Evolutionary conservation across 345 rosid species (phyloP).

Genomic region (Moricandia arvensis): DNA sequence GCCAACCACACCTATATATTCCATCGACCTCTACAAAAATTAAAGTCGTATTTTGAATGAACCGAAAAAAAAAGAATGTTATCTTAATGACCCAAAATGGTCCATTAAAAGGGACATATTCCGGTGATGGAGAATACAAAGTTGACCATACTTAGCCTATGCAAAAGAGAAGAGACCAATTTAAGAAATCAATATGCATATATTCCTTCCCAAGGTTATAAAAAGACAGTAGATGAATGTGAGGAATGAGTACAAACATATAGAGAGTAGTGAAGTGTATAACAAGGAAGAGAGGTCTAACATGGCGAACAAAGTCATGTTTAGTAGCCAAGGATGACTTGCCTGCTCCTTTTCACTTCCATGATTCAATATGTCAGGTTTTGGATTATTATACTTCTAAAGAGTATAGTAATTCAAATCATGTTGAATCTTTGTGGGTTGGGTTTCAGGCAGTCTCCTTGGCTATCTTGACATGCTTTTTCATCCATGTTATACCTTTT

Average conservation of each 20-base stretch:
- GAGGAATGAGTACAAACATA: not conserved
- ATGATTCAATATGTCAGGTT: conserved; percentile 16
- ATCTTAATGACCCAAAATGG: conserved; percentile 22
- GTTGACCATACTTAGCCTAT: conserved; percentile 35
- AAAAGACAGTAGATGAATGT: conserved; percentile 18
- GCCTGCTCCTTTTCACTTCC: conserved; percentile 35
- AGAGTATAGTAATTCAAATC: conserved; percentile 13
- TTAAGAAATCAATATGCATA: conserved; percentile 20
- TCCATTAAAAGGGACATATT: conserved; percentile 29
- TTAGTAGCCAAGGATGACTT: conserved; percentile 44
- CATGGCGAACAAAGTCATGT: conserved; percentile 32
- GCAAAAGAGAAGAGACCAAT: conserved; percentile 1
- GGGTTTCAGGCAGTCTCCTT: conserved; percentile 38
- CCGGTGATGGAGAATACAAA: conserved; percentile 18
- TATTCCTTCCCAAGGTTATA: conserved; percentile 36
- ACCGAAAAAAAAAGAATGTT: not conserved
- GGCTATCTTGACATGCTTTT: conserved; percentile 33
- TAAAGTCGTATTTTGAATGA: not conserved
- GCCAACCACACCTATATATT: not conserved
- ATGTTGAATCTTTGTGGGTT: conserved; percentile 32
- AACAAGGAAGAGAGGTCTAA: conserved; percentile 25
- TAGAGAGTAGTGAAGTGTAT: conserved; percentile 9
- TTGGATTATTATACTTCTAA: conserved; percentile 10
- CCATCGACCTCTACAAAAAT: not conserved
- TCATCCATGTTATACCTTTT: conserved; percentile 26